Base-by-base conservation (phyloP, 164 flowering plant species). In the Macadamia integrifolia region DNA sequence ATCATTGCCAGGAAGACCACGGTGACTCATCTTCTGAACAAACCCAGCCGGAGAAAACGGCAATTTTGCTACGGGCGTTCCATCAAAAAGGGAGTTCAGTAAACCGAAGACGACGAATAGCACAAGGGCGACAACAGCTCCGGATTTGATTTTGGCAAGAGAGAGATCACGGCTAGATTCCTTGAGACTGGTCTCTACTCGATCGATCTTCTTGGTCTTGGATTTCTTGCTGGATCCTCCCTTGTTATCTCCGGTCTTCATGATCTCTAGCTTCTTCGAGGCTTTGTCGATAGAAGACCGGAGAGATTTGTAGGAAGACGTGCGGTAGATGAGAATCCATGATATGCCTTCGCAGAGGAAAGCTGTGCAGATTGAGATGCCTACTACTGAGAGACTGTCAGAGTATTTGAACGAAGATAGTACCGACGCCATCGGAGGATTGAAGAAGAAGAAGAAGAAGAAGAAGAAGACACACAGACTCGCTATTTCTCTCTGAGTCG, bases 301-400 rank as follows among this genome's bases (percentile, higher is more conserved):
- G 69, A 95, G 98, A 77, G 94, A 77, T 70, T 88, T 92, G 97
- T 95, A 95, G 66, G 93, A 85, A 62, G 75, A 66, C 65, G 99
- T 95, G 62, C 97, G 88, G 85, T 95, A 95, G 87, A 95, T 92
- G 55, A 95, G 84, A 31, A 95, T 58, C 92, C 92, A 95, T n/a
- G 99, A 92, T 75, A 94, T 95, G 73, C 85, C 83, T 63, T 95
- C 99, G 81, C 97, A 92, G 69, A 94, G 72, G 1, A 90, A 53
- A 46, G 99, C 97, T 3, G 99, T 88, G 84, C 84, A 76, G 72
- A 92, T 9, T 23, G 99, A 92, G 79, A 90, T 89, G 2, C 79
- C 87, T 1, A 95, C 87, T 8, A 95, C 89, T 3, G 86, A 75
- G 9, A 95, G 80, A 76, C 90, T 71, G 79, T 95, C 99, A 58